A percentile compares a stretch with the other conserved stretches of the same genome.
Evolutionary conservation across 2,329 filamentous ascomycete genomes (phyloP).

Genomic region (Blastomyces silverae): DNA sequence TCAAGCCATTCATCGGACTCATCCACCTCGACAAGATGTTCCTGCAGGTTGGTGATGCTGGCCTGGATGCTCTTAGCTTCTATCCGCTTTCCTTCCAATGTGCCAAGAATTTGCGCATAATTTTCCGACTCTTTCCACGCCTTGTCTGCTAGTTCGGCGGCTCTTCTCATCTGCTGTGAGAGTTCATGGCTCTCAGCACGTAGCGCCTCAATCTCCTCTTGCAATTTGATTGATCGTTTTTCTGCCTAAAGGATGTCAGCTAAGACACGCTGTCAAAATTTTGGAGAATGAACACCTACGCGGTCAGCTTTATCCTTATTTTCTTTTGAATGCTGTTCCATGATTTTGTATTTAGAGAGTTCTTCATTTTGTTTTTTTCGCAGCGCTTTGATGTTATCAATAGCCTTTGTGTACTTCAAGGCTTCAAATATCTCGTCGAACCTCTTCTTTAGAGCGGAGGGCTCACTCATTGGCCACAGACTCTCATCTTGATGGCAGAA

Average conservation of each 20-base stretch:
- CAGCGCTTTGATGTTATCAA: conserved; percentile 85
- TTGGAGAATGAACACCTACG: conserved; percentile 30
- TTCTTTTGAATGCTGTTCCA: conserved; percentile 68
- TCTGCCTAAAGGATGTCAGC: conserved; percentile 41
- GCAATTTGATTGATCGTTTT: conserved; percentile 58
- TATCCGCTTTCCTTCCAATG: conserved; percentile 68
- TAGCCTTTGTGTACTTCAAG: conserved; percentile 92
- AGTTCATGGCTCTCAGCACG: conserved; percentile 57
- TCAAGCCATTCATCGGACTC: conserved; percentile 73
- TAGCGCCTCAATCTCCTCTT: conserved; percentile 54
- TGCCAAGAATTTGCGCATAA: conserved; percentile 66
- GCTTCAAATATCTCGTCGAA: conserved; percentile 99
- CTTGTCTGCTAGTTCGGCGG: conserved; percentile 50
- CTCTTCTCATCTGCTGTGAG: conserved; percentile 40
- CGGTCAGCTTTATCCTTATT: conserved; percentile 80
- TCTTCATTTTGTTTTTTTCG: conserved; percentile 76
- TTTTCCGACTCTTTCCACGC: conserved; percentile 67
- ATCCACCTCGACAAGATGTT: conserved; percentile 66
- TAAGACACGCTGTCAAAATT: not conserved
- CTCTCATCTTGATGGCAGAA: conserved; percentile 99
- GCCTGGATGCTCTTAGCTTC: conserved; percentile 64
- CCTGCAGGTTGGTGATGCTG: conserved; percentile 62
- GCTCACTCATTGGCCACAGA: conserved; percentile 91
- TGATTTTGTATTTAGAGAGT: conserved; percentile 63
- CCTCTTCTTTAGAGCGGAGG: conserved; percentile 75